Percentiles rank a stretch among this genome's conserved stretches.
These are phyloP conservation scores for Ogataea wickerhamii DNA, from an alignment of 805 yeast species.

Conservation along the genomic window DNA sequence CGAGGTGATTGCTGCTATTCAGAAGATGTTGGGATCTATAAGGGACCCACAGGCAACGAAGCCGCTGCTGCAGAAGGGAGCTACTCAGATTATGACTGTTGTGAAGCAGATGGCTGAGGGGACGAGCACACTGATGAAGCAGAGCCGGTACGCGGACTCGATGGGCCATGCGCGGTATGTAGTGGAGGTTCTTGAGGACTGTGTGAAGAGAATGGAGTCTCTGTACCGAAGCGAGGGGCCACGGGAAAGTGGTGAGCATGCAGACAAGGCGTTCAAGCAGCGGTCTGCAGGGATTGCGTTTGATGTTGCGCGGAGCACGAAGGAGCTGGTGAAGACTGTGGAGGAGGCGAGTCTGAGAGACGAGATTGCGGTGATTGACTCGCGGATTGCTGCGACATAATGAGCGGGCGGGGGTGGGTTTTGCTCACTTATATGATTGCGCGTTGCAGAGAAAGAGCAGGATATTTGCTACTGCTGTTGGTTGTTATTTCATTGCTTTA, in stretches of 20 bases:
- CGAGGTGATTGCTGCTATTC: conserved; percentile 86
- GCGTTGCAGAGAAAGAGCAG: no score
- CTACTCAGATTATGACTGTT: conserved; percentile 72
- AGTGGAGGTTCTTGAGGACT: conserved; percentile 79
- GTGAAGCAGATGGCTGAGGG: conserved; percentile 88
- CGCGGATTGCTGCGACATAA: conserved; percentile 34
- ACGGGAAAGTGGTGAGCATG: conserved; percentile 55
- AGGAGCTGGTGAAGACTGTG: conserved; percentile 91
- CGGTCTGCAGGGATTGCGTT: conserved; percentile 94
- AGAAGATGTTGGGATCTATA: conserved; percentile 70
- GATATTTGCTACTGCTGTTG: no score
- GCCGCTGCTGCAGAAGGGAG: conserved; percentile 67
- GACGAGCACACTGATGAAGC: conserved; percentile 82
- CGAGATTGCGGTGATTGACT: conserved; percentile 78
- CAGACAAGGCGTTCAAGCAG: conserved; percentile 87
- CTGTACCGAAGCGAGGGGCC: conserved; percentile 46
- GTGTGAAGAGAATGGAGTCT: conserved; percentile 75
- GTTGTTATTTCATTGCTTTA: no score
- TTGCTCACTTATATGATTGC: no score
- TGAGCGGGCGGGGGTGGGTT: no score
- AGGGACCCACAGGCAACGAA: conserved; percentile 73
- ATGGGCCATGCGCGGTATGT: conserved; percentile 93
- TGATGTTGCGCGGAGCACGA: conserved; percentile 94
- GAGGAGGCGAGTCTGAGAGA: conserved; percentile 90
- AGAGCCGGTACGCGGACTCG: conserved; percentile 76